Base-by-base conservation (phyloP, 768 basidiomycete species). In the Lactarius tabidus region DNA sequence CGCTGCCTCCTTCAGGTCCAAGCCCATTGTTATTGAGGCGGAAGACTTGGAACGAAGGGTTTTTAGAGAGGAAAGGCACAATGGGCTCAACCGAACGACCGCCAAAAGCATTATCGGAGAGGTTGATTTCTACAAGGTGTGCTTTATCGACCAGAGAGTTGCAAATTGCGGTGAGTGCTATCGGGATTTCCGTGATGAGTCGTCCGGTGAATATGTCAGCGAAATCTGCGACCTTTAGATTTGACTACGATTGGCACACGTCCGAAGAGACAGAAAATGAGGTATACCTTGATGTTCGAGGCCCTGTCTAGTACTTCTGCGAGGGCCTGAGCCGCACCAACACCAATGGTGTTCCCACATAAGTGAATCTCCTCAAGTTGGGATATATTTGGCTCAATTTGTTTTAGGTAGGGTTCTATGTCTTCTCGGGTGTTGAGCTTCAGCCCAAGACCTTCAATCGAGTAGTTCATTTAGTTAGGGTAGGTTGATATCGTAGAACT, bases 141-240 rank as follows among this genome's bases (percentile, higher is more conserved):
- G 86, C 82, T 72, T 92, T 92, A 71, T 85, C 81, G 71, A 85
- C 86, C 66, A 99, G 85, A 15, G 95, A 87, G 71, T 93, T 85
- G 74, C 95, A 97, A 70, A 99, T 84, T 39, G 91, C 89, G 41
- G 86, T 83, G 54, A 99, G 86, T 18, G 97, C 93, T 64, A 78
- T 82, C 6, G 96, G 97, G 73, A 99, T 98, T 76, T 99, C 96
- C 66, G 85, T 82, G 79, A 98, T 98, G 72, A 97, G 84, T 69
- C 96, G 91, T 61, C 95, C 93, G 2, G 96, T 98, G 79, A 99
- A 99, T 77, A 99, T 95, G 78, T 98, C 96, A 35, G 93, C 90
- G 69, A 98, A 91, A 79, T 98, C 89, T 70, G 95, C 96, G 65
- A 96, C 79, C 97, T 98, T 74, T 54, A 48, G 57, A 29, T 41